A percentile compares a stretch with the other conserved stretches of the same genome.
Evolutionary conservation across 2,329 filamentous ascomycete genomes (phyloP).

Genomic region (Colletotrichum endophyticum): DNA sequence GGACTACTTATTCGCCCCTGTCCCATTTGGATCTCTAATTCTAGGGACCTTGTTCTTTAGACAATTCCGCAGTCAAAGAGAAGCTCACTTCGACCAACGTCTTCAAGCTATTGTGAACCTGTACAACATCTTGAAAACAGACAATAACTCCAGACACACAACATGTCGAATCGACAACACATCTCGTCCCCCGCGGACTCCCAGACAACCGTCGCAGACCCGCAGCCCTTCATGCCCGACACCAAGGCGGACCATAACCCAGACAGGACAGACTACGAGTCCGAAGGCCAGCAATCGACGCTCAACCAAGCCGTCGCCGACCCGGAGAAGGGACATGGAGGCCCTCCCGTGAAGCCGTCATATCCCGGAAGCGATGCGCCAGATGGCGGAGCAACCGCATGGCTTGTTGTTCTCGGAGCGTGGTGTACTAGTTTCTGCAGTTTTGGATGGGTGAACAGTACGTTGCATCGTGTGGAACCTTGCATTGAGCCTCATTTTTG

Average conservation of each 20-base stretch:
- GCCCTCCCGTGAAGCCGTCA: not conserved
- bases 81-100: not conserved
- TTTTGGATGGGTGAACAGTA: constrained; percentile 42
- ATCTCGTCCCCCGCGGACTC: constrained; percentile 1
- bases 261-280: constrained; percentile 2
- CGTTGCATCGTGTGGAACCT: not conserved
- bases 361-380: constrained; percentile 20
- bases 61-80: not conserved
- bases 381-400: constrained; percentile 36
- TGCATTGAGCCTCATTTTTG: not conserved
- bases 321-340: not conserved
- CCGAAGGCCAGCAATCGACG: not conserved
- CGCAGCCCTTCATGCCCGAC: not conserved
- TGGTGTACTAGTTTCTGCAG: constrained; percentile 47
- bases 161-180: not conserved
- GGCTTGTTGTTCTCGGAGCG: constrained; percentile 42
- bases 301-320: not conserved
- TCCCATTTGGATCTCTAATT: not conserved
- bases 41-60: not conserved
- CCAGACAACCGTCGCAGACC: constrained; percentile 3
- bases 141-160: not conserved
- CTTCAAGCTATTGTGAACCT: not conserved
- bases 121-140: not conserved
- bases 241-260: not conserved
- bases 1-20: not conserved